Base-by-base conservation (phyloP, 805 yeast genomes). In the Metschnikowia noctiluminum region DNA sequence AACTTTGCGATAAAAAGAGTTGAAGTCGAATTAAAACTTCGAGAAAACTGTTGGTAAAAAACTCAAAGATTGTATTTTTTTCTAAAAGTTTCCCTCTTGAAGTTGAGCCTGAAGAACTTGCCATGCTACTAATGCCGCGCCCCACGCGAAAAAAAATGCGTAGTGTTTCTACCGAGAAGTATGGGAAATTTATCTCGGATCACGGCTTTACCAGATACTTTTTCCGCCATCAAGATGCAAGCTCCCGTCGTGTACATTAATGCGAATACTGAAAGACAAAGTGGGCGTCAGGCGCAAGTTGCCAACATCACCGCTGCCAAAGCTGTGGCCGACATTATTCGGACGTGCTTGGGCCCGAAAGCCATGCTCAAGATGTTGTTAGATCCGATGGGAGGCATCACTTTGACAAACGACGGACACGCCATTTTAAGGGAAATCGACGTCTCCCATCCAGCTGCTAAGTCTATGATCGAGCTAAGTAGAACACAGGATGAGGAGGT, bases 251-350 rank as follows among this genome's bases (percentile, higher is more conserved):
- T 73, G 38, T 73, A 73, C 57, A 61, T 73, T 67, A 73, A 92
- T 75, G 87, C 97, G 28, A 80, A 88, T 44, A 87, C 91, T 53
- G 96, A 89, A 65, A 84, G 99, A 63, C 96, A 94, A 65, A 84
- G 90, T 35, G 99, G 99, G 40, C 89, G 98, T 59, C 90, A 90
- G 68, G 99, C 99, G 2, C 99, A 94, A 71, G 79, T 89, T 53
- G 88, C 97, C 53, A 95, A 94, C 65, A 92, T 94, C 71, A 89
- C 97, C 6, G 99, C 99, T 4, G 99, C 99, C n/a, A 94, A 94
- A 65, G 97, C 99, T 1, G 98, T 92, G 38, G 95, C 97, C 0
- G 99, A 94, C 68, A 92, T 94, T 63, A 89, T 94, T 60, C 81
- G 99, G 68, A 94, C 99, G 27, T 94, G 99, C 78, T 77, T 94